Evolutionary conservation across 495 filamentous ascomycete genomes (phyloP).

Genomic region (Xylona heveae): DNA sequence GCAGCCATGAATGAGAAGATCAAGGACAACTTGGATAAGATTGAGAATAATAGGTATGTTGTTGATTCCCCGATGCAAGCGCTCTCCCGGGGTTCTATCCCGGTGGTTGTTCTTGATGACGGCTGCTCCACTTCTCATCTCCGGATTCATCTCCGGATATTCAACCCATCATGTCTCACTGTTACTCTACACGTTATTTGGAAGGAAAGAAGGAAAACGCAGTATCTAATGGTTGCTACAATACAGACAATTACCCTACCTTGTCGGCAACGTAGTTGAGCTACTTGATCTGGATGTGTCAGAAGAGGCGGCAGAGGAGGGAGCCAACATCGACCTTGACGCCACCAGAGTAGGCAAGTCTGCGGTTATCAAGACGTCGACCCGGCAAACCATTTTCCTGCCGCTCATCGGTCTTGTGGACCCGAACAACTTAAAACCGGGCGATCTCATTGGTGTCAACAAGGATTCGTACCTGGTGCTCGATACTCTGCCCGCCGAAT

Average conservation of each 20-base stretch:
- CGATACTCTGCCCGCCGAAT: conserved; percentile 95
- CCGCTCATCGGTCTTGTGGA: conserved; percentile 96
- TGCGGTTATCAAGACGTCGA: conserved; percentile 99
- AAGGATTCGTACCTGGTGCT: conserved; percentile 99
- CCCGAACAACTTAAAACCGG: conserved; percentile 77
- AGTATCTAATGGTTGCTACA: conserved; percentile 2
- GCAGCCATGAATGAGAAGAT: conserved; percentile 91
- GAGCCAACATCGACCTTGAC: conserved; percentile 95
- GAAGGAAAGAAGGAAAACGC: too few species aligned
- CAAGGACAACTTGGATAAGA: conserved; percentile 97
- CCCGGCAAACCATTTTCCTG: conserved; percentile 94
- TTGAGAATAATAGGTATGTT: conserved; percentile 90
- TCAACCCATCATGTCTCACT: too few species aligned
- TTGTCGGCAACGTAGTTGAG: conserved; percentile 96
- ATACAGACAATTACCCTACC: conserved; percentile 81
- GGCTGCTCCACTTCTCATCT: too few species aligned
- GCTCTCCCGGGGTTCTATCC: too few species aligned
- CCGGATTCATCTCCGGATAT: too few species aligned
- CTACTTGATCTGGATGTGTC: conserved; percentile 91
- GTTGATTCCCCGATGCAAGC: too few species aligned
- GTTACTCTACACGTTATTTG: too few species aligned
- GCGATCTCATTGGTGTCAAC: conserved; percentile 93
- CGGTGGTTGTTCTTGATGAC: too few species aligned
- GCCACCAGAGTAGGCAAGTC: conserved; percentile 94
- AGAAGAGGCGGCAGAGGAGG: conserved; percentile 87